These are phyloP conservation scores for Takakia lepidozioides DNA, from an alignment of 225 moss, liverwort and hornwort species.

Conservation along the genomic window DNA sequence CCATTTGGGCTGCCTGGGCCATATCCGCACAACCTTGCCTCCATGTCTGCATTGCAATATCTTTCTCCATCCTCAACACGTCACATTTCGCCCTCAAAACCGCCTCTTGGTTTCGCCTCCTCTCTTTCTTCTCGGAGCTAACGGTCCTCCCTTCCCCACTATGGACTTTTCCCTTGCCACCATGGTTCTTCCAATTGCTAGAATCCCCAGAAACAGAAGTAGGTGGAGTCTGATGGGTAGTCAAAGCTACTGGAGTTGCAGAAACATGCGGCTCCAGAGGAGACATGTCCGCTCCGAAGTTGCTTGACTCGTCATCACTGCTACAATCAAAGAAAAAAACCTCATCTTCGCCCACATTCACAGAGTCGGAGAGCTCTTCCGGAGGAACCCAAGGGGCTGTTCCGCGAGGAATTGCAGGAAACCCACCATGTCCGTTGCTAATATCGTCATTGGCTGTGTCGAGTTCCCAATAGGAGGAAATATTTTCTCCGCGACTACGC, in stretches of 20 bases:
- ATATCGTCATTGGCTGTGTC: conserved; percentile 13
- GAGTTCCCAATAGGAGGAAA: background rate
- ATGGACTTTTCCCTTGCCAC: conserved; percentile 27
- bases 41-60: conserved; percentile 60
- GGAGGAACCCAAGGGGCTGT: conserved; percentile 31
- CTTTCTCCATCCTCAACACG: conserved; percentile 65
- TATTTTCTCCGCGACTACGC: conserved; percentile 1
- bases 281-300: conserved; percentile 25
- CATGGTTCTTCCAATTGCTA: conserved; percentile 15
- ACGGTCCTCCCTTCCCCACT: conserved; percentile 36
- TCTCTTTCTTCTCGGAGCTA: conserved; percentile 34
- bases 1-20: conserved; percentile 75
- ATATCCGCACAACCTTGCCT: conserved; percentile 58
- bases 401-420: conserved; percentile 9
- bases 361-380: conserved; percentile 55
- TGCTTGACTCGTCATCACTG: conserved; percentile 32
- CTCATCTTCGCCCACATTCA: conserved; percentile 50
- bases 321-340: conserved; percentile 19
- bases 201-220: conserved; percentile 7
- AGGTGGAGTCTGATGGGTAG: conserved; percentile 28
- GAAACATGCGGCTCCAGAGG: conserved; percentile 51
- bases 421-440: conserved; percentile 4
- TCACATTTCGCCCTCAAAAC: conserved; percentile 71
- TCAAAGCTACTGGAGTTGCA: conserved; percentile 47
- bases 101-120: conserved; percentile 55